These are phyloP conservation scores for Ehretia macrophylla DNA, from an alignment of 257 asterid genomes.

Conservation along the genomic window DNA sequence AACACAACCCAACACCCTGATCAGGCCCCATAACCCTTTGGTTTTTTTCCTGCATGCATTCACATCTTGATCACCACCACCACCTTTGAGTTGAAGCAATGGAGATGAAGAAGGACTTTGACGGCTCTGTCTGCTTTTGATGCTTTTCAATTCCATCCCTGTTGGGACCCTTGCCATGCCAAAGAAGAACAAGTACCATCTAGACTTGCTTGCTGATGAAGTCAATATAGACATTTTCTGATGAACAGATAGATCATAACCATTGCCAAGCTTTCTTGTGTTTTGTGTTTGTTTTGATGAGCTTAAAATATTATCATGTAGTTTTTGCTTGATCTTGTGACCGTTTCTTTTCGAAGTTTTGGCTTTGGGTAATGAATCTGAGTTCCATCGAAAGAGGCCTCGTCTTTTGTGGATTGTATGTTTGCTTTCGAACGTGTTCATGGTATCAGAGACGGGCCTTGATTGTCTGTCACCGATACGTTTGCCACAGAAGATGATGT, in stretches of 20 bases:
- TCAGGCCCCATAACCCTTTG: slow-evolving; percentile 40
- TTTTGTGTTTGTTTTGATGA: slow-evolving; percentile 13
- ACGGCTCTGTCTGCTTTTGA: slow-evolving; percentile 57
- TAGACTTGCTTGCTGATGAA: slow-evolving; percentile 37
- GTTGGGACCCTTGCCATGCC: slow-evolving; percentile 41
- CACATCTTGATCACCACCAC: slow-evolving; percentile 6
- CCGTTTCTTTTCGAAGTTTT: slow-evolving; percentile 8
- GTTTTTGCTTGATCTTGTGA: slow-evolving; percentile 3
- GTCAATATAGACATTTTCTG: slow-evolving; percentile 32
- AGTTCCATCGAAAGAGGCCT: slow-evolving; percentile 17
- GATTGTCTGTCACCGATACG: slow-evolving; percentile 32
- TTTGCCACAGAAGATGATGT: slow-evolving; percentile 64
- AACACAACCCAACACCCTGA: slow-evolving; percentile 58
- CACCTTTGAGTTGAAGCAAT: slow-evolving; percentile 6
- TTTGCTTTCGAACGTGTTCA: slow-evolving; percentile 9
- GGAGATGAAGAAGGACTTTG: slow-evolving; percentile 22
- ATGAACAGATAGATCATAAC: slow-evolving; percentile 15
- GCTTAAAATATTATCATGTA: background rate
- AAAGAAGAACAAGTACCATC: slow-evolving; percentile 47
- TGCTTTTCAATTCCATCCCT: slow-evolving; percentile 45
- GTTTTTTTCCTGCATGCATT: slow-evolving; percentile 8
- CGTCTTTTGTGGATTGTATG: slow-evolving; percentile 7
- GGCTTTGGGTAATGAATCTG: slow-evolving; percentile 4
- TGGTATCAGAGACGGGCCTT: slow-evolving; percentile 11
- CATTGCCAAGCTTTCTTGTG: slow-evolving; percentile 17